A percentile compares a stretch with the other conserved stretches of the same genome.
Evolutionary conservation across 495 filamentous ascomycete genomes (phyloP).

Genomic region (Recurvomyces mirabilis): DNA sequence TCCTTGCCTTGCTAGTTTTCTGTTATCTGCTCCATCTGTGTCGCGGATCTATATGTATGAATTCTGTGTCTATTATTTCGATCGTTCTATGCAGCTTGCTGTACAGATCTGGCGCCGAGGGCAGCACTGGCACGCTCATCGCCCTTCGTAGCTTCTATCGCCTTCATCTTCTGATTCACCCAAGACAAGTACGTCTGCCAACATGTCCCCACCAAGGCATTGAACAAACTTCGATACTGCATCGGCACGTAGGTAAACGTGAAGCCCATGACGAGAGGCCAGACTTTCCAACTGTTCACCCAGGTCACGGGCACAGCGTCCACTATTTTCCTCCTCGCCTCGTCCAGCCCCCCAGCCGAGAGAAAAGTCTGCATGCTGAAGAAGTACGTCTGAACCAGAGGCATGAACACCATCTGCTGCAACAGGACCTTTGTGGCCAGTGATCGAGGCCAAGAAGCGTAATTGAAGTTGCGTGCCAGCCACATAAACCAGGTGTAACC

Average conservation of each 20-base stretch:
- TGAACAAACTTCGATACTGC: slow-evolving; percentile 68
- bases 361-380: slow-evolving; percentile 70
- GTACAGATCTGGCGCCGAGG: too few species aligned
- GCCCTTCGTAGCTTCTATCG: slow-evolving; percentile 15
- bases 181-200: slow-evolving; percentile 86
- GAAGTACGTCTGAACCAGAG: slow-evolving; percentile 82
- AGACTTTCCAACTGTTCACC: slow-evolving; percentile 72
- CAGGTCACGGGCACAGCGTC: slow-evolving; percentile 66
- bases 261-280: slow-evolving; percentile 80
- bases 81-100: too few species aligned
- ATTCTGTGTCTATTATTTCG: too few species aligned
- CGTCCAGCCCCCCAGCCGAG: slow-evolving; percentile 44
- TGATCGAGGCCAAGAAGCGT: slow-evolving; percentile 56
- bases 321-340: slow-evolving; percentile 57
- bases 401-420: slow-evolving; percentile 73
- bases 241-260: slow-evolving; percentile 73
- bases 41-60: too few species aligned
- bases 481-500: slow-evolving; percentile 78
- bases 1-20: too few species aligned
- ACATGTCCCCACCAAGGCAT: slow-evolving; percentile 63
- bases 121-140: too few species aligned
- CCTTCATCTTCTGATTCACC: slow-evolving; percentile 53
- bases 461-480: slow-evolving; percentile 70
- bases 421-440: slow-evolving; percentile 64
- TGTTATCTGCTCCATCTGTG: too few species aligned